Conservation (phyloP, 2,329 filamentous ascomycete species). For the Pseudocercospora cruenta region DNA sequence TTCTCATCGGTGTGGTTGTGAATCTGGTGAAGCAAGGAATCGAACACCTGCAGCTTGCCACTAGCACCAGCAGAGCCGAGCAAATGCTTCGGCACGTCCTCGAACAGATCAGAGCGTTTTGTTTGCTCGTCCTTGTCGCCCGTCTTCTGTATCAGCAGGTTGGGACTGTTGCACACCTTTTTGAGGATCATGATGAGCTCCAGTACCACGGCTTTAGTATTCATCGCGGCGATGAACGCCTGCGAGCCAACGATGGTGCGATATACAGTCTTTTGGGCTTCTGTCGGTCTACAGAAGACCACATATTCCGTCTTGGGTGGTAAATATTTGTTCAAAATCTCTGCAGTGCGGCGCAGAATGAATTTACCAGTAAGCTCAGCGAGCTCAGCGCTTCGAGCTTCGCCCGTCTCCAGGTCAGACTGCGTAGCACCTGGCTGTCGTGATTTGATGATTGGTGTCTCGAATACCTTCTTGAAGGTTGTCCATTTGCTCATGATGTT, state of each 20-base stretch:
- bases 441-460: constrained; percentile 65
- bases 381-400: constrained; percentile 64
- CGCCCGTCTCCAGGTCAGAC: constrained; percentile 66
- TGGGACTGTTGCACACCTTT: constrained; percentile 74
- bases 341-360: constrained; percentile 67
- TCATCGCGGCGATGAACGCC: constrained; percentile 64
- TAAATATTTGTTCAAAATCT: constrained; percentile 67
- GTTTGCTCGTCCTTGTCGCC: constrained; percentile 47
- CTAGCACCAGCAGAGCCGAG: constrained; percentile 62
- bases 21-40: constrained; percentile 65
- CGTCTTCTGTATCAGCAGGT: constrained; percentile 56
- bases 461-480: constrained; percentile 67
- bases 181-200: constrained; percentile 74
- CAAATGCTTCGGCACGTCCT: constrained; percentile 57
- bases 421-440: constrained; percentile 65
- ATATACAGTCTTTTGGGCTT: constrained; percentile 63
- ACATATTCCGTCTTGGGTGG: constrained; percentile 71
- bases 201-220: constrained; percentile 64
- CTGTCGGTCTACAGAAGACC: constrained; percentile 66
- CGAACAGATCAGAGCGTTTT: constrained; percentile 33
- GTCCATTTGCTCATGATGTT: constrained; percentile 65
- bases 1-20: constrained; percentile 67
- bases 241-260: constrained; percentile 67
- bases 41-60: constrained; percentile 68
- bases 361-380: constrained; percentile 64